Conservation (phyloP, 2,329 filamentous ascomycete genomes). For the Xylariaceae sp. region DNA sequence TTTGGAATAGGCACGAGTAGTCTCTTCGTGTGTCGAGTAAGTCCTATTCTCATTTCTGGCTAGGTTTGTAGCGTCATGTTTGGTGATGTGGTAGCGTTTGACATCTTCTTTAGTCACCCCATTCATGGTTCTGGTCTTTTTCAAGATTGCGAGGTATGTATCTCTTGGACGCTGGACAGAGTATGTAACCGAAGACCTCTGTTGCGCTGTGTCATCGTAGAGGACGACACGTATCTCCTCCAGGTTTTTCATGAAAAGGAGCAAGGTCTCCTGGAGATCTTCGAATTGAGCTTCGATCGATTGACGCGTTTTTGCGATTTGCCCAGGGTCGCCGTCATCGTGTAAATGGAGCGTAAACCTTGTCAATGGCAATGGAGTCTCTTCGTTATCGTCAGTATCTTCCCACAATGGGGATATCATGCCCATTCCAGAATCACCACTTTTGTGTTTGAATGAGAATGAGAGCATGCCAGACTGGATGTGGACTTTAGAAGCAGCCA, state of each 20-base stretch:
- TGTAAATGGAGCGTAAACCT: constrained; percentile 40
- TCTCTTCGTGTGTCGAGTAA: constrained; percentile 29
- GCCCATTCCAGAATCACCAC: constrained; percentile 45
- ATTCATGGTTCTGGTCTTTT: not conserved
- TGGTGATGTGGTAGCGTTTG: constrained; percentile 33
- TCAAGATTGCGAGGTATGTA: constrained; percentile 8
- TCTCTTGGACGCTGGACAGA: constrained; percentile 7
- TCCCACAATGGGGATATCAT: constrained; percentile 49
- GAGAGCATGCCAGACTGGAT: constrained; percentile 44
- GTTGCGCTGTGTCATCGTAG: constrained; percentile 20
- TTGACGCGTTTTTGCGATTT: constrained; percentile 12
- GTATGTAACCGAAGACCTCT: constrained; percentile 12
- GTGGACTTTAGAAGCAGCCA: constrained; percentile 41
- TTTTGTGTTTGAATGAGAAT: constrained; percentile 42
- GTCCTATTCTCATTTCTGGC: constrained; percentile 35
- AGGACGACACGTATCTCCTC: constrained; percentile 32
- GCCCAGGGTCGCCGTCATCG: constrained; percentile 20
- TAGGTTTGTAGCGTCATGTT: constrained; percentile 27
- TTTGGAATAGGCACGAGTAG: constrained; percentile 18
- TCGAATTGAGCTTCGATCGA: constrained; percentile 35
- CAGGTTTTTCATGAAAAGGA: constrained; percentile 44
- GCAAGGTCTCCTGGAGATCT: constrained; percentile 36
- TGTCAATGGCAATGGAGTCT: constrained; percentile 23
- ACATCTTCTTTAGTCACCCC: constrained; percentile 2
- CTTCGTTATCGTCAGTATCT: constrained; percentile 19